These are phyloP conservation scores for Collybia sp. DNA, from an alignment of 768 basidiomycete species.

Conservation along the genomic window DNA sequence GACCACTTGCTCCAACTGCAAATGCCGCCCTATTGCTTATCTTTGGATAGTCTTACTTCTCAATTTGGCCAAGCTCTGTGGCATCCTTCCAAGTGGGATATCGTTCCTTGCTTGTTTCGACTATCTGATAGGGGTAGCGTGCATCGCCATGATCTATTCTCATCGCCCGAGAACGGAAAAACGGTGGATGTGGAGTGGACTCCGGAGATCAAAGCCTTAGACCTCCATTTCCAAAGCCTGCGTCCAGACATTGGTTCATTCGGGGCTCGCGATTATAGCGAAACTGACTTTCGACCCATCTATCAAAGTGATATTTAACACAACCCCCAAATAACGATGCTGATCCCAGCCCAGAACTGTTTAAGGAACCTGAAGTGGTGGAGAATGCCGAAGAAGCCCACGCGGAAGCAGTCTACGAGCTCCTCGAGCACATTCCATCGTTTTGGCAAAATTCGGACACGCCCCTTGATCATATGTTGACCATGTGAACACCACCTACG, in stretches of 20 bases:
- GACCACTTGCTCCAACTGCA: slow-evolving; percentile 40
- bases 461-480: slow-evolving; percentile 51
- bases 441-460: slow-evolving; percentile 52
- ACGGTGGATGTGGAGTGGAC: slow-evolving; percentile 29
- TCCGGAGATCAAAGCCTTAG: slow-evolving; percentile 32
- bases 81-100: no score
- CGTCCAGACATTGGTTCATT: slow-evolving; percentile 37
- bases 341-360: slow-evolving; percentile 30
- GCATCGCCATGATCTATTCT: slow-evolving; percentile 33
- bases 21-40: slow-evolving; percentile 40
- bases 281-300: slow-evolving; percentile 43
- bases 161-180: slow-evolving; percentile 10
- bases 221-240: slow-evolving; percentile 17
- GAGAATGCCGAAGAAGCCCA: slow-evolving; percentile 28
- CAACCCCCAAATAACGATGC: neutral
- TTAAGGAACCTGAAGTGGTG: slow-evolving; percentile 19
- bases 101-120: slow-evolving; percentile 30
- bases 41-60: slow-evolving; percentile 14
- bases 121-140: slow-evolving; percentile 45
- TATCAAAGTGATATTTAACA: slow-evolving; percentile 47
- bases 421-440: slow-evolving; percentile 47
- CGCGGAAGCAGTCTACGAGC: slow-evolving; percentile 35
- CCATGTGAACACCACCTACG: slow-evolving; percentile 38
- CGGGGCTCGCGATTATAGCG: slow-evolving; percentile 35
- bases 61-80: slow-evolving; percentile 26